phyloP scores from a whole-genome alignment of 176 grass and related monocot species.

The Carex myosuroides region DNA sequence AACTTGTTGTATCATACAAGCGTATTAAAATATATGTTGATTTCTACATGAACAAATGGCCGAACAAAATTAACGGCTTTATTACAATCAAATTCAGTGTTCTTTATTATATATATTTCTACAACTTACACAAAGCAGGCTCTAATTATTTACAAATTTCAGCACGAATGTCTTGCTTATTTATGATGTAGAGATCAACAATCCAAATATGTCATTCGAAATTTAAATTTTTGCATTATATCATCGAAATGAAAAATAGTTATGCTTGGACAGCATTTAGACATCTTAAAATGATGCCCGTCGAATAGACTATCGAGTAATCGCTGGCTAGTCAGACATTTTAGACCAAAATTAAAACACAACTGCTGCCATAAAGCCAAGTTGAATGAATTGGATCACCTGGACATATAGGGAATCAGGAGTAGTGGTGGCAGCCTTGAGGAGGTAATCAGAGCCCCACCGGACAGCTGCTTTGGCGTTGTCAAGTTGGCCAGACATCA shows the following conservation, averaged over 20 bases:
- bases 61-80: not conserved
- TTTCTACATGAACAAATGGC: not conserved
- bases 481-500: constrained; percentile 27
- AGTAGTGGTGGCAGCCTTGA: constrained; percentile 52
- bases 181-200: not conserved
- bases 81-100: not conserved
- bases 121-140: not conserved
- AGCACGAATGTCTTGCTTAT: not conserved
- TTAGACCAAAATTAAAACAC: not conserved
- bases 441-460: constrained; percentile 74
- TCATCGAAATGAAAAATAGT: not conserved
- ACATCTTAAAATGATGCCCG: not conserved
- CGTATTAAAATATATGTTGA: too few species aligned
- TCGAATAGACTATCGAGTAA: not conserved
- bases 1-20: too few species aligned
- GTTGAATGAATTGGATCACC: constrained; percentile 11
- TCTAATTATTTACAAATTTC: not conserved
- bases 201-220: not conserved
- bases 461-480: constrained; percentile 35
- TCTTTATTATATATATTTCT: not conserved
- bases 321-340: not conserved
- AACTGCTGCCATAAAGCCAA: not conserved
- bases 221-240: not conserved
- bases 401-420: constrained; percentile 46
- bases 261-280: not conserved